A percentile compares a stretch with the other conserved stretches of the same genome.
phyloP scores from a whole-genome alignment of 371 early-diverging fungal genomes.

The Zychaea mexicana region DNA sequence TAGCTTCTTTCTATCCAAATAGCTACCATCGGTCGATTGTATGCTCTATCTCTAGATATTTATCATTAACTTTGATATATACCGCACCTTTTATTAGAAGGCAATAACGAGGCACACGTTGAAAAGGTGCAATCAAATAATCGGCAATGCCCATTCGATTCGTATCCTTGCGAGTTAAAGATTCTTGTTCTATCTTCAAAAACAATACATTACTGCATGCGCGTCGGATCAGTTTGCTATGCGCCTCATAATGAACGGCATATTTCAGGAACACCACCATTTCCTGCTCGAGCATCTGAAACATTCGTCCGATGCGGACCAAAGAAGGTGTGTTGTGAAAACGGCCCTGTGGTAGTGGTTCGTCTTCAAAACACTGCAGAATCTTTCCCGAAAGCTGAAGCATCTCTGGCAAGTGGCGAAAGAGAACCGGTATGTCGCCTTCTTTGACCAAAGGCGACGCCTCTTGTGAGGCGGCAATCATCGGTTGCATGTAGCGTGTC shows the following conservation, averaged over 20 bases:
- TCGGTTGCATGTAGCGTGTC: conserved; percentile 41
- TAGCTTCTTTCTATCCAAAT: too few relatives aligned
- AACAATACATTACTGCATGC: conserved; percentile 45
- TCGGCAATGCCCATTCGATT: conserved; percentile 48
- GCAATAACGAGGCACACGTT: conserved; percentile 48
- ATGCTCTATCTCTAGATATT: too few relatives aligned
- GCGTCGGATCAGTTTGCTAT: conserved; percentile 35
- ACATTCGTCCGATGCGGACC: conserved; percentile 23
- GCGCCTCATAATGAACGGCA: conserved; percentile 44
- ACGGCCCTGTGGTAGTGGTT: not conserved
- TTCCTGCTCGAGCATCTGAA: conserved; percentile 27
- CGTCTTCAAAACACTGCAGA: conserved; percentile 18
- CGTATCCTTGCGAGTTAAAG: conserved; percentile 34
- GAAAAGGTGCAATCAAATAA: conserved; percentile 50
- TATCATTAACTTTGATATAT: not conserved
- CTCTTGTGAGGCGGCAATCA: conserved; percentile 30
- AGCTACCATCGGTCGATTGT: too few relatives aligned
- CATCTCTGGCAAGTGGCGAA: conserved; percentile 40
- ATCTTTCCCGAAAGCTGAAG: conserved; percentile 32
- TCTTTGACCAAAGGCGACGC: conserved; percentile 33
- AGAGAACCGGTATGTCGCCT: conserved; percentile 36
- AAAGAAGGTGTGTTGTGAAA: not conserved
- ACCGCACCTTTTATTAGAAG: conserved; percentile 44
- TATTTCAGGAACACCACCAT: conserved; percentile 46
- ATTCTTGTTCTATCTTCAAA: conserved; percentile 50